Percentiles rank a stretch among this genome's conserved stretches.
These are phyloP conservation scores for Adiantum capillusveneris DNA, from an alignment of 75 land plant genomes.

Conservation along the genomic window DNA sequence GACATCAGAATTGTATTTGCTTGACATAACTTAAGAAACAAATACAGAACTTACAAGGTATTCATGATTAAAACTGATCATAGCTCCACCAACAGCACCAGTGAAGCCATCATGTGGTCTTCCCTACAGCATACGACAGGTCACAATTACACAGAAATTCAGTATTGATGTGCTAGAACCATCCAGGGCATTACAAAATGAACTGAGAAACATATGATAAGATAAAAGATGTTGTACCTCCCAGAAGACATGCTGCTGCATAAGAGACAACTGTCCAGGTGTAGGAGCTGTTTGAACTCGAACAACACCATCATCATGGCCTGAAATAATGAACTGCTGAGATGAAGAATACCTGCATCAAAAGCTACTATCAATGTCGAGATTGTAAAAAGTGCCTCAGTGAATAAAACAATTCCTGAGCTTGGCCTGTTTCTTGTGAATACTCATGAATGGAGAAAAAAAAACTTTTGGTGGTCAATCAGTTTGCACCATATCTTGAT, in stretches of 20 bases:
- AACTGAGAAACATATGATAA: no score
- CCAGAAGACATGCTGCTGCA: slow-evolving; percentile 29
- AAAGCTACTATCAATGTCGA: no score
- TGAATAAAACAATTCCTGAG: no score
- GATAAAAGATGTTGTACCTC: slow-evolving; percentile 11
- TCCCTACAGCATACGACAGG: slow-evolving; percentile 12
- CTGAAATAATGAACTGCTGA: slow-evolving; percentile 23
- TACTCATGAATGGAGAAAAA: no score
- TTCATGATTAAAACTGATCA: slow-evolving; percentile 22
- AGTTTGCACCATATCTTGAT: no score
- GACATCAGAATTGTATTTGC: neutral
- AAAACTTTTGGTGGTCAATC: no score
- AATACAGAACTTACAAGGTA: slow-evolving; percentile 21
- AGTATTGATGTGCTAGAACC: no score
- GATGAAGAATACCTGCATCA: slow-evolving; percentile 24
- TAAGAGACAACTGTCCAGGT: slow-evolving; percentile 26
- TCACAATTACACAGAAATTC: no score
- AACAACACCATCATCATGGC: slow-evolving; percentile 31
- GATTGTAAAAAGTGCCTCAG: no score
- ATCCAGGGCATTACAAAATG: neutral
- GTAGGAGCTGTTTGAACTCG: slow-evolving; percentile 34
- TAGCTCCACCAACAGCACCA: slow-evolving; percentile 24
- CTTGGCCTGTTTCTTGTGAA: no score
- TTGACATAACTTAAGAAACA: no score
- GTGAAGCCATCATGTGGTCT: slow-evolving; percentile 29